Evolutionary conservation across 164 flowering plant genomes (phyloP), one percentile per base, ranked within the genome.

Genomic region (Berberis vulgaris): DNA sequence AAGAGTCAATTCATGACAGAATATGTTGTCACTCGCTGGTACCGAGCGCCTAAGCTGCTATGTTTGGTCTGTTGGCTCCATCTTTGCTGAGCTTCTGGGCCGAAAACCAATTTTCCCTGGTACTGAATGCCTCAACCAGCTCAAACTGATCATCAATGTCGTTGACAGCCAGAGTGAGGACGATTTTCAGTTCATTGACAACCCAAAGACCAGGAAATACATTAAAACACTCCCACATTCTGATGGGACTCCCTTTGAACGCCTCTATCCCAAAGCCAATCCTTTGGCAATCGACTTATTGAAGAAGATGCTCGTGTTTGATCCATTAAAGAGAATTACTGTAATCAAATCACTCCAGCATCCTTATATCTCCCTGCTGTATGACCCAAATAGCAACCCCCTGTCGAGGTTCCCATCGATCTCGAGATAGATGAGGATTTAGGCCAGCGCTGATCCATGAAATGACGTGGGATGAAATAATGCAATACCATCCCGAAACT

Each of bases 11-110:
- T 85, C 76, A 88, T 88, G 97, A 91, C 96, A 0, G 96, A 88
- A 74, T 86, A 86, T 68, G 94, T 91, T 38, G 97, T 88, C 49
- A 91, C 93, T 12, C 91, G 96, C 41, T 88, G 97, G 97, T 91
- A 91, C 71, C 74, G 94, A 43, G 94, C 97, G 40, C 97, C 97
- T 10, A 96, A 91, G 70, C 85, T 91, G 8, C 88, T 91, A 9
- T 67, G 89, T 91, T 40, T 91, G 97, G 97, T 91, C 97, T 49
- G 97, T 88, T 40, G 97, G 97, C 54, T 86, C 93, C 74, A 85
- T 88, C 64, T 91, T 91, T 64, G 91, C 96, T 0, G 96, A 86
- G 73, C 85, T 86, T 49, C 86, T 91, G 41, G 93, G 91, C 2
- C 74, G 97, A 11, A 86, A 88, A 60, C 91, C 91, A 0, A 69